A percentile compares a stretch with the other conserved stretches of the same genome.
Conservation (phyloP, 2,329 filamentous ascomycete species). For the Verticillium alfalfae region DNA sequence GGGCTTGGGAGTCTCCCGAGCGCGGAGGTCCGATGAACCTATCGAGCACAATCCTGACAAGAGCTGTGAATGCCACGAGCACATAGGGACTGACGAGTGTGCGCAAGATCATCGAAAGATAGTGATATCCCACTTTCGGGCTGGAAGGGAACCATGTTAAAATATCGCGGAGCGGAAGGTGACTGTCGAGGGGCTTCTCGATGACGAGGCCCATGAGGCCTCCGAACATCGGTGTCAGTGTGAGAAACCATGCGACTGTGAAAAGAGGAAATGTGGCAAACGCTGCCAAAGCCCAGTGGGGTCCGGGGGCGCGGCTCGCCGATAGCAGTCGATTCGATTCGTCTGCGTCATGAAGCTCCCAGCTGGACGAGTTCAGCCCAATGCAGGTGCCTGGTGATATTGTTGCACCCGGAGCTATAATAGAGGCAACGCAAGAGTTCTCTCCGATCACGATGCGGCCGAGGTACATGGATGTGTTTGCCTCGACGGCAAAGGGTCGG, state of each 20-base stretch:
- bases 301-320: slow-evolving; percentile 26
- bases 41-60: slow-evolving; percentile 36
- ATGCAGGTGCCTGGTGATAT: slow-evolving; percentile 45
- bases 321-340: slow-evolving; percentile 41
- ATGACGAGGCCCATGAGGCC: slow-evolving; percentile 57
- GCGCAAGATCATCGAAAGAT: slow-evolving; percentile 37
- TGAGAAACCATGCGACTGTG: slow-evolving; percentile 31
- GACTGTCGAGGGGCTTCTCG: slow-evolving; percentile 29
- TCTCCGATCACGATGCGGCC: slow-evolving; percentile 42
- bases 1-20: slow-evolving; percentile 20
- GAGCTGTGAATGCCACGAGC: slow-evolving; percentile 33
- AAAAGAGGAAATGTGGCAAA: slow-evolving; percentile 37
- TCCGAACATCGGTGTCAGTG: slow-evolving; percentile 37
- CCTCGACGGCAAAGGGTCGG: slow-evolving; percentile 48
- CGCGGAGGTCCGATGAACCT: slow-evolving; percentile 28
- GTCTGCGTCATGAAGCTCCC: slow-evolving; percentile 42
- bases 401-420: slow-evolving; percentile 42
- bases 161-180: slow-evolving; percentile 31
- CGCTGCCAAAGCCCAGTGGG: slow-evolving; percentile 37
- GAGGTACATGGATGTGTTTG: slow-evolving; percentile 52
- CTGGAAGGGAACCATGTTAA: slow-evolving; percentile 43
- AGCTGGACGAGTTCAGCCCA: slow-evolving; percentile 51
- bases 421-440: slow-evolving; percentile 41
- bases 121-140: slow-evolving; percentile 42
- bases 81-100: slow-evolving; percentile 34